Evolutionary conservation across 2,329 filamentous ascomycete genomes (phyloP), one percentile per base, ranked within the genome.

Genomic region (Neofusicoccum ribis): DNA sequence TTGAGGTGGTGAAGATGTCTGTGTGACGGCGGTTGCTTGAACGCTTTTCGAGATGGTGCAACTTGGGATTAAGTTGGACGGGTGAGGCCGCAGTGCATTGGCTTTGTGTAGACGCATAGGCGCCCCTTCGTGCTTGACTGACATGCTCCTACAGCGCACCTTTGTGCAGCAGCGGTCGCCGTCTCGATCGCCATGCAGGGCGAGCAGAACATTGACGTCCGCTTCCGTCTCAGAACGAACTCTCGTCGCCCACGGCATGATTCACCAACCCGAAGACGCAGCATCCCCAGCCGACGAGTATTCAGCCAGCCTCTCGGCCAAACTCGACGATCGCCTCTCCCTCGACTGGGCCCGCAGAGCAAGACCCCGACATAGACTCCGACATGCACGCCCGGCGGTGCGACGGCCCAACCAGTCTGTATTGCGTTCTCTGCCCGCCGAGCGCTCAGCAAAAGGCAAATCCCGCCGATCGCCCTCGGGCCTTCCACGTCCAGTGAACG

Each of bases 351-450:
- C 27, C 27, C 27, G 27, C 6, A 31, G 27, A 74, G 73, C 3
- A 71, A 71, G 9, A 84, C 67, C 82, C 82, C 0, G 23, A 23
- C 23, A 23, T 23, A 23, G 23, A 23, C 23, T 23, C 23, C 23
- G 23, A 23, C 23, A 23, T 23, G 23, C 23, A 23, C 3, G 23
- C 23, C 23, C 23, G 70, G 74, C 23, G 76, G 75, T 27, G 46
- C 46, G 46, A 49, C 20, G 46, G 15, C 20, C 7, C 4, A 14
- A 5, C 6, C 46, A 23, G 46, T 14, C 46, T n/a, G 1, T 14
- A 44, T 44, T 47, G 43, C 43, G 15, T 46, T 27, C 11, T 11
- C 15, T 39, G 80, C 83, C 2, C 82, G 82, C 0, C 71, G 75
- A 14, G 80, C 79, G 15, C 9, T 2, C 37, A 56, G 36, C 37